Base-by-base conservation (phyloP, 2,329 filamentous ascomycete species). In the Fusarium pininemorale region DNA sequence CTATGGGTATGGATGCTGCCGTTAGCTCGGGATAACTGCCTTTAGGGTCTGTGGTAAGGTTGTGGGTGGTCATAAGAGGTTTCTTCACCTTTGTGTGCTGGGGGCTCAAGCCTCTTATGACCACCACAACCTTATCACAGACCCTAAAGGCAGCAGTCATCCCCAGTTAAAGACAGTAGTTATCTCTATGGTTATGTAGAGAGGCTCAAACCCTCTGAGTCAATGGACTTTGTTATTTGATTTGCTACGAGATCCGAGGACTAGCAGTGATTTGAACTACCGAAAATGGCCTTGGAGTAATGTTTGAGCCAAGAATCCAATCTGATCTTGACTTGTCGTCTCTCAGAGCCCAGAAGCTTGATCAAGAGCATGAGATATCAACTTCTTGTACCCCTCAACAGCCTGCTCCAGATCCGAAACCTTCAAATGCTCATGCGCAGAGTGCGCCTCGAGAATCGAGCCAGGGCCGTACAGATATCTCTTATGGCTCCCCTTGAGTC, bases 351-450 rank as follows among this genome's bases (percentile, higher is more conserved):
- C 41, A n/a, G 60, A 26, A 45, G 41, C 4, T 15, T 32, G 42
- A 6, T n/a, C 13, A 9, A 66, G 24, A 0, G 38, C n/a, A 4
- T 68, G 65, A 4, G 41, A 5, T 37, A 68, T 39, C 7, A 68
- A 26, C 14, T 14, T 41, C 18, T 54, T 45, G 22, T 62, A 68
- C 5, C 65, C 65, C 2, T 28, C 14, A 1, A 68, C 54, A 10
- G 65, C 65, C 4, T 48, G 14, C n/a, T 68, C 54, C 24, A 68
- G 7, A 7, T 68, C 65, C 1, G 35, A 68, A 4, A 68, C 18
- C 18, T 18, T 67, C 5, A 68, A n/a, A 18, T 68, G 65, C 15
- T 68, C 65, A 48, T 68, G 65, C 1, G 37, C 63, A 47, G 65
- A 68, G 14, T 68, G 63, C 11, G 65, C 63, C 9, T 68, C 54